phyloP scores from a whole-genome alignment of 306 rosid genomes.

The Trifolium fragiferum region DNA sequence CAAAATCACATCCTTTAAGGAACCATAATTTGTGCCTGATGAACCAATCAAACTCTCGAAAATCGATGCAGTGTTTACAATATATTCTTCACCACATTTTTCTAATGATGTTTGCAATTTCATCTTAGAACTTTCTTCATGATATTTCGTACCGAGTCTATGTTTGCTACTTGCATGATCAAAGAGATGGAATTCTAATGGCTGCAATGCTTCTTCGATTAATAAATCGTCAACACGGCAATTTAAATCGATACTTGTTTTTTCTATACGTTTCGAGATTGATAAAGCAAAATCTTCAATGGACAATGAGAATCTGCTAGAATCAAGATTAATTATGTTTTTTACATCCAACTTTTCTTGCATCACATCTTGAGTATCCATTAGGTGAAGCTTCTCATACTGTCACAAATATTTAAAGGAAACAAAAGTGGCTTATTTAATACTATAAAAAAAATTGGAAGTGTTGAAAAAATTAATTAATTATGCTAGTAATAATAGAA shows the following conservation, averaged over 20 bases:
- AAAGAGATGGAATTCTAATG: constrained; percentile 48
- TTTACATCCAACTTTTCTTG: constrained; percentile 35
- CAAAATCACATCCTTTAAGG: constrained; percentile 75
- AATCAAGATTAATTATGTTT: constrained; percentile 23
- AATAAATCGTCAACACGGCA: constrained; percentile 51
- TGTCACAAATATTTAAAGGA: constrained; percentile 40
- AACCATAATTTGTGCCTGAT: constrained; percentile 50
- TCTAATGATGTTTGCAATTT: constrained; percentile 46
- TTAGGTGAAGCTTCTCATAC: constrained; percentile 66
- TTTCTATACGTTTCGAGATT: constrained; percentile 44
- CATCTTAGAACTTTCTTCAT: constrained; percentile 45
- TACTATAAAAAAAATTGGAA: constrained; percentile 2
- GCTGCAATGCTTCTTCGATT: constrained; percentile 42
- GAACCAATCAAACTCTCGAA: constrained; percentile 60
- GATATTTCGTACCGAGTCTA: constrained; percentile 42
- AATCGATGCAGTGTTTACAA: constrained; percentile 61
- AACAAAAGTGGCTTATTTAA: constrained; percentile 16
- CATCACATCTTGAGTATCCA: constrained; percentile 51
- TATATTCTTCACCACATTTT: constrained; percentile 61
- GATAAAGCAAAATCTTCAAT: constrained; percentile 43
- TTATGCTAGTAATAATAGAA: constrained; percentile 10
- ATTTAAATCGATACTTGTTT: constrained; percentile 40
- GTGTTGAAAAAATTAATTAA: constrained; percentile 22
- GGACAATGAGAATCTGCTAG: constrained; percentile 46
- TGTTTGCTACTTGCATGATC: constrained; percentile 46